Evolutionary conservation across 441 rosid genomes (phyloP).

Genomic region (Hura crepitans): DNA sequence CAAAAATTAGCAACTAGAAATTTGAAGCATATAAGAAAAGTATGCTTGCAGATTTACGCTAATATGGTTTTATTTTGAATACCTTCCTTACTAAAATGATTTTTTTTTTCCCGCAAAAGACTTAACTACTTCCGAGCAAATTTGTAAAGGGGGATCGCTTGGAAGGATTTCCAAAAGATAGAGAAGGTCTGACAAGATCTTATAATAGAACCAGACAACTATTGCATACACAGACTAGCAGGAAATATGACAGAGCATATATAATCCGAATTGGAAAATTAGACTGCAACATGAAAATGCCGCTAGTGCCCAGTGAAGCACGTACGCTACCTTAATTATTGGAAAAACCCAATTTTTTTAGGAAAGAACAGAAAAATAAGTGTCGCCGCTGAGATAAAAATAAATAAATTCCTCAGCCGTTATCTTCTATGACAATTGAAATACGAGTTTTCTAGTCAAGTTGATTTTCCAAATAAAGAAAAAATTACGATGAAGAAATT

Average conservation of each 20-base stretch:
- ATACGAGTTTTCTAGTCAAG: not conserved
- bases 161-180: constrained; percentile 7
- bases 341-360: not conserved
- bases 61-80: not conserved
- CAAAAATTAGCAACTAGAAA: constrained; percentile 4
- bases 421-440: not conserved
- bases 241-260: constrained; percentile 5
- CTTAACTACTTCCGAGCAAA: not conserved
- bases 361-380: not conserved
- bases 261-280: constrained; percentile 10
- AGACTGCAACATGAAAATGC: constrained; percentile 5
- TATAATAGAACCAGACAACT: not conserved
- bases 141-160: not conserved
- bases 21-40: not conserved
- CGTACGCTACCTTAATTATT: not conserved
- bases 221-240: not conserved
- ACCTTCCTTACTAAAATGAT: not conserved
- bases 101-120: not conserved
- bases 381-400: not conserved
- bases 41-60: not conserved
- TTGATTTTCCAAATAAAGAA: not conserved
- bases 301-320: not conserved
- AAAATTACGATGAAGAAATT: not conserved
- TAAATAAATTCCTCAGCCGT: not conserved
- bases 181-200: constrained; percentile 8